Base-by-base conservation (phyloP, 2,329 filamentous ascomycete species). In the Sporothrix pallida region DNA sequence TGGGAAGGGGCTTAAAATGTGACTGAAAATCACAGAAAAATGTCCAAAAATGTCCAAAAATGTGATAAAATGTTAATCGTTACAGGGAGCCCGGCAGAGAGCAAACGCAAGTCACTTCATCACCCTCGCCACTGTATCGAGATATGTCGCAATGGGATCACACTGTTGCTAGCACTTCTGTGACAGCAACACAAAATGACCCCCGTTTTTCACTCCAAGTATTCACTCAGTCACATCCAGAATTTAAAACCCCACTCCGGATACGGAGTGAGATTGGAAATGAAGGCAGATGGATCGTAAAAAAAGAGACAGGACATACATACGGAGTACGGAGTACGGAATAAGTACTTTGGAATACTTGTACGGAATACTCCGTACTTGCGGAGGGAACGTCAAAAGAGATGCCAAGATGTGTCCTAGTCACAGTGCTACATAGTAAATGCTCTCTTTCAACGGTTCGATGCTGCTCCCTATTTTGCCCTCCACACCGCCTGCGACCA, bases 401-500 rank as follows among this genome's bases (percentile, higher is more conserved):
- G 26, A 60, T 37, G 58, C 58, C 15, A 65, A 65, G 37, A 46
- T 65, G 62, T 65, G n/a, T 65, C 42, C 13, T 23, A 8, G n/a
- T n/a, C 10, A n/a, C 2, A 65, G 62, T 65, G 42, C 42, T 46
- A 65, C 62, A 37, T 37, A 37, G 31, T 37, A 26, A 26, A 26
- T 26, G 23, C 23, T 26, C 62, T 65, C 23, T 48, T 65, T 65
- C 42, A 26, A 26, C 42, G 42, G 62, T 26, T 26, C 42, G 42
- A 48, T 46, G 42, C 62, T 67, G 62, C 42, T 48, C 42, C n/a
- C n/a, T 48, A 48, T 48, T 48, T 48, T 48, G 20, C 42, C 62
- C 42, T 67, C 62, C 62, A 67, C 62, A 48, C 62, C 62, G 42
- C 62, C 62, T 67, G 26, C 60, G n/a, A 65, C 60, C 17, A 63